Evolutionary conservation across 441 rosid genomes (phyloP).

Genomic region (Manihot esculenta): DNA sequence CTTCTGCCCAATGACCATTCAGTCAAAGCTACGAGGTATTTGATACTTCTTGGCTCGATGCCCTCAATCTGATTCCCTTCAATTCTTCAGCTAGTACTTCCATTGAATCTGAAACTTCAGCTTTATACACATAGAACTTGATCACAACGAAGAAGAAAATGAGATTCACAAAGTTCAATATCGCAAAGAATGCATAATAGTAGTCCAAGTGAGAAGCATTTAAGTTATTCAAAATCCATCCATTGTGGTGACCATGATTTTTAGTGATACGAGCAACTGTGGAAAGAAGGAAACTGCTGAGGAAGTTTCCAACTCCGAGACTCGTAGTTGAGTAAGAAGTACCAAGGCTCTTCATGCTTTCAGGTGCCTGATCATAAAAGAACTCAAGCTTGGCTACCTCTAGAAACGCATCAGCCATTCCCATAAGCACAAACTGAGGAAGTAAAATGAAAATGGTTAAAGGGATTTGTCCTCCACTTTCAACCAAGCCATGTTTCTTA

Average conservation of each 20-base stretch:
- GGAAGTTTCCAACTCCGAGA: slow-evolving; percentile 66
- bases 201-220: slow-evolving; percentile 83
- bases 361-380: slow-evolving; percentile 95
- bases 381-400: slow-evolving; percentile 83
- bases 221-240: slow-evolving; percentile 85
- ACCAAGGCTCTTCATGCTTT: slow-evolving; percentile 90
- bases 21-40: neutral
- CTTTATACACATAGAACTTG: slow-evolving; percentile 70
- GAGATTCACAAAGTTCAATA: slow-evolving; percentile 61
- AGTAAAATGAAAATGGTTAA: slow-evolving; percentile 65
- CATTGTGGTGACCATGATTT: slow-evolving; percentile 44
- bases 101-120: slow-evolving; percentile 69
- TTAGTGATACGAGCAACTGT: slow-evolving; percentile 58
- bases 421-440: slow-evolving; percentile 85
- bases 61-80: slow-evolving; percentile 30
- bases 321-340: slow-evolving; percentile 60
- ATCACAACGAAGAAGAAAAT: slow-evolving; percentile 59
- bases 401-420: slow-evolving; percentile 75
- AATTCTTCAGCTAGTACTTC: slow-evolving; percentile 52
- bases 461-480: slow-evolving; percentile 54
- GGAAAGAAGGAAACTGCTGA: slow-evolving; percentile 72
- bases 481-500: slow-evolving; percentile 45
- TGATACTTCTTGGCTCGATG: slow-evolving; percentile 21
- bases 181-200: slow-evolving; percentile 69
- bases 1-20: too few species aligned